These are phyloP conservation scores for Neurospora sp. DNA, from an alignment of 2,329 filamentous ascomycete species.

Conservation along the genomic window DNA sequence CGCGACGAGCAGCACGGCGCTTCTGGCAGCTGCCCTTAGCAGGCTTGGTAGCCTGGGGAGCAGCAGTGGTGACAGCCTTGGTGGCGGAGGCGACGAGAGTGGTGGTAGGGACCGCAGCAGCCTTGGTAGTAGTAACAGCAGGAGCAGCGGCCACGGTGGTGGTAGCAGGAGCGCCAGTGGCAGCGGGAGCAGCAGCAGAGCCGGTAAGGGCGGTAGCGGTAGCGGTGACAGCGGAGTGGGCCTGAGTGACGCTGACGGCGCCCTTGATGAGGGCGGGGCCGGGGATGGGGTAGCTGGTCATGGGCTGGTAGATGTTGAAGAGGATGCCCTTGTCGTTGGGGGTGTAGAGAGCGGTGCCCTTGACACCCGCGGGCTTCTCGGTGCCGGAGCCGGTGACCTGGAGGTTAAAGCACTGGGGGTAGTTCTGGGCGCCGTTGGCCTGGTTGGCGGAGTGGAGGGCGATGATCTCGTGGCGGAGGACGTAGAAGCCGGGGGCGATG, in stretches of 20 bases:
- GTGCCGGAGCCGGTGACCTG: constrained; percentile 28
- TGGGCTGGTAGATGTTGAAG: constrained; percentile 17
- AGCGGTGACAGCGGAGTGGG: constrained; percentile 9
- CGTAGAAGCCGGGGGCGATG: constrained; percentile 27
- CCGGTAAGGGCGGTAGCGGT: constrained; percentile 15
- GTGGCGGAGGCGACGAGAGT: constrained; percentile 1
- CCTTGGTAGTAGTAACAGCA: constrained; percentile 1
- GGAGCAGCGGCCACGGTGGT: constrained; percentile 5
- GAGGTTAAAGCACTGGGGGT: constrained; percentile 38
- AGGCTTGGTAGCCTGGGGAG: not conserved
- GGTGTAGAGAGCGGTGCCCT: constrained; percentile 17
- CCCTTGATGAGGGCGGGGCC: constrained; percentile 18
- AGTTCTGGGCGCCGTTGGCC: constrained; percentile 35
- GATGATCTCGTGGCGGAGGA: constrained; percentile 39
- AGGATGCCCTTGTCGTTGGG: constrained; percentile 15
- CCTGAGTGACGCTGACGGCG: constrained; percentile 7
- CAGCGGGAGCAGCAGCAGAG: constrained; percentile 4
- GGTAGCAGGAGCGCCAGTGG: constrained; percentile 1
- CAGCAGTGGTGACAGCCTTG: not conserved
- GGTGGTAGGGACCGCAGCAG: not conserved
- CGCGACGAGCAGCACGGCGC: not conserved
- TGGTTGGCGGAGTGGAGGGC: constrained; percentile 31
- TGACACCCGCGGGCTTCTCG: constrained; percentile 19
- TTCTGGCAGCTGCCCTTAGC: not conserved
- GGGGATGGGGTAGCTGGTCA: constrained; percentile 17